Evolutionary conservation across 352 stramenopile genomes (phyloP).

Genomic region (Elongisporangium undulatum): DNA sequence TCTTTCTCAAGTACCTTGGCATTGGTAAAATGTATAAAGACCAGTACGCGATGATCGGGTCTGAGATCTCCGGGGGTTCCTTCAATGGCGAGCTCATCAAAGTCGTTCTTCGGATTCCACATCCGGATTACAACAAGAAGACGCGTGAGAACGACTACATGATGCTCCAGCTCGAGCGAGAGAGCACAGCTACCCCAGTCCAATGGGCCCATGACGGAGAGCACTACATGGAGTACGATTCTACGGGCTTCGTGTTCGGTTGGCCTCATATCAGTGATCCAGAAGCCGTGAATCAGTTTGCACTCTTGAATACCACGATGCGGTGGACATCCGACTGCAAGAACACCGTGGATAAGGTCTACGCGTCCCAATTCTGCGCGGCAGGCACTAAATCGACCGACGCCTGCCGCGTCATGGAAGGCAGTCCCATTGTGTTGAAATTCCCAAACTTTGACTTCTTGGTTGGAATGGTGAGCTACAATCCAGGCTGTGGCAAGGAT

Average conservation of each 20-base stretch:
- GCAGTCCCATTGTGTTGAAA: no score
- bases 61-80: conserved; percentile 7
- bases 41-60: conserved; percentile 14
- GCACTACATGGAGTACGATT: not conserved
- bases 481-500: no score
- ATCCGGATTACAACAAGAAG: conserved; percentile 27
- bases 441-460: no score
- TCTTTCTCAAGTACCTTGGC: no score
- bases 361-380: no score
- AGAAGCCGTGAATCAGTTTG: not conserved
- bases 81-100: conserved; percentile 14
- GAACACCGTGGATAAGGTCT: no score
- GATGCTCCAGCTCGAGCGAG: conserved; percentile 16
- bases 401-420: no score
- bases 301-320: not conserved
- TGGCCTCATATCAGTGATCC: not conserved
- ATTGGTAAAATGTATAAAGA: not conserved
- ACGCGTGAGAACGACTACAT: conserved; percentile 17
- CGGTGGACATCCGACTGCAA: no score
- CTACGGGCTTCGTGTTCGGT: not conserved
- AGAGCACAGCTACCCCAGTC: not conserved
- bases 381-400: no score
- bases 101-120: conserved; percentile 14
- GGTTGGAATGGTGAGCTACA: no score
- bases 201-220: not conserved